Conservation (phyloP, 345 rosid species). For the Firmiana major region DNA sequence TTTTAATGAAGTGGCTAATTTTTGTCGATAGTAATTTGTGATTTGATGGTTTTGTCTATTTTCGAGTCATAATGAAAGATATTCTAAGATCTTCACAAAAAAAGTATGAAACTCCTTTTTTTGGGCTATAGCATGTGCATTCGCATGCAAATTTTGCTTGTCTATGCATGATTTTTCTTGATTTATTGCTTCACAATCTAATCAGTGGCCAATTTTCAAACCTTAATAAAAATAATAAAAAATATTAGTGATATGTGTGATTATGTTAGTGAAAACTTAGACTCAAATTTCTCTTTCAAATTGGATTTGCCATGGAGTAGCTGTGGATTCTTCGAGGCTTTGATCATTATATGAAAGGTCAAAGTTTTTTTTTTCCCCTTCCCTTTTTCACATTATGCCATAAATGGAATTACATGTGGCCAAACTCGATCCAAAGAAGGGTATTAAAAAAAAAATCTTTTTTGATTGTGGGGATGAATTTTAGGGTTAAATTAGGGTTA, state of each 20-base stretch:
- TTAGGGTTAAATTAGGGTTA: no score
- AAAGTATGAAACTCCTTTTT: not conserved
- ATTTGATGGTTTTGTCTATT: not conserved
- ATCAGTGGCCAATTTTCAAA: slow-evolving; percentile 3
- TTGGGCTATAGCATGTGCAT: slow-evolving; percentile 18
- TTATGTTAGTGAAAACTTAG: slow-evolving; percentile 19
- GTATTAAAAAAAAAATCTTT: slow-evolving; percentile 11
- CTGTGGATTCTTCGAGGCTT: slow-evolving; percentile 18
- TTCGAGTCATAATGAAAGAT: not conserved
- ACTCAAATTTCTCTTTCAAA: slow-evolving; percentile 12
- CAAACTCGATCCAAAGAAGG: not conserved
- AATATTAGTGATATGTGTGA: slow-evolving; percentile 1
- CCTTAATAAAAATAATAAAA: not conserved
- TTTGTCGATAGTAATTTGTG: not conserved
- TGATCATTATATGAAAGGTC: slow-evolving; percentile 13
- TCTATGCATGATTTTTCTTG: not conserved
- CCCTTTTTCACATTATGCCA: not conserved
- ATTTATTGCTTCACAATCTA: slow-evolving; percentile 16
- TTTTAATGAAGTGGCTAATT: not conserved
- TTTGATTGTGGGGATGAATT: not conserved
- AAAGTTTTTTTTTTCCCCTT: slow-evolving; percentile 3
- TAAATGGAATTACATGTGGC: slow-evolving; percentile 25
- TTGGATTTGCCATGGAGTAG: slow-evolving; percentile 42
- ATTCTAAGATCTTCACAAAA: not conserved
- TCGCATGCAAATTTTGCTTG: slow-evolving; percentile 21